Evolutionary conservation across 208 protist species (phyloP).

Genomic region (Wallacemonas sp.): DNA sequence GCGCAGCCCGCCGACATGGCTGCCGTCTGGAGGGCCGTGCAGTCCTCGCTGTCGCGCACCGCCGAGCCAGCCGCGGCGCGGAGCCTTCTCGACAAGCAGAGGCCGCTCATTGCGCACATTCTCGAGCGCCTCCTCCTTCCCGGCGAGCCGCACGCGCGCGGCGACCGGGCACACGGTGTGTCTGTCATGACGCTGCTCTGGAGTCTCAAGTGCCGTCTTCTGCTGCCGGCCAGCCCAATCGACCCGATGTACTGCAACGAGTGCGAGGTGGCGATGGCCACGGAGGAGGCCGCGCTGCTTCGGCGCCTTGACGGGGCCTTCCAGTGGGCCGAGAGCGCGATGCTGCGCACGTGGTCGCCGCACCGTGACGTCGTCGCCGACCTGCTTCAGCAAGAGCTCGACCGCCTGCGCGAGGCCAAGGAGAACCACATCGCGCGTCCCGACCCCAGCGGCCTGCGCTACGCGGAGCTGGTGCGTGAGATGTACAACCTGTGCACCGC

Average conservation of each 20-base stretch:
- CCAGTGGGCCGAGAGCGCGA: constrained; percentile 54
- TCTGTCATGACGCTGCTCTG: constrained; percentile 55
- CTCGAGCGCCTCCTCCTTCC: neutral
- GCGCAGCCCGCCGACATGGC: neutral
- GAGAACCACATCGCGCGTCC: constrained; percentile 54
- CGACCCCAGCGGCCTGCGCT: constrained; percentile 64
- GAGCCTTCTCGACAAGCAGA: constrained; percentile 27
- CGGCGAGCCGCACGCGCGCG: neutral
- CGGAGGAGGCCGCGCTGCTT: constrained; percentile 46
- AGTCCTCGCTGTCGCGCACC: constrained; percentile 1
- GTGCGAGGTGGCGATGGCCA: constrained; percentile 44
- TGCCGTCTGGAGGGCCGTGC: neutral
- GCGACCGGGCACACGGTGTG: neutral
- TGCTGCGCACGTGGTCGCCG: constrained; percentile 45
- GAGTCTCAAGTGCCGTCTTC: constrained; percentile 76
- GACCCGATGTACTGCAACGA: constrained; percentile 78
- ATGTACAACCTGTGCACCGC: constrained; percentile 70
- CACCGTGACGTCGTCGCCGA: constrained; percentile 38
- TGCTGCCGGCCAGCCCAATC: constrained; percentile 76
- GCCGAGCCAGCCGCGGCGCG: constrained; percentile 7
- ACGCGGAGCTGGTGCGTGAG: constrained; percentile 65
- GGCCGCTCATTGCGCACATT: constrained; percentile 23
- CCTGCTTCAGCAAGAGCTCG: constrained; percentile 45
- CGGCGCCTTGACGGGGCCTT: constrained; percentile 60
- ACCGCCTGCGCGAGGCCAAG: constrained; percentile 28